phyloP scores from a whole-genome alignment of 768 basidiomycete genomes.

The Cystobasidium onofrii region DNA sequence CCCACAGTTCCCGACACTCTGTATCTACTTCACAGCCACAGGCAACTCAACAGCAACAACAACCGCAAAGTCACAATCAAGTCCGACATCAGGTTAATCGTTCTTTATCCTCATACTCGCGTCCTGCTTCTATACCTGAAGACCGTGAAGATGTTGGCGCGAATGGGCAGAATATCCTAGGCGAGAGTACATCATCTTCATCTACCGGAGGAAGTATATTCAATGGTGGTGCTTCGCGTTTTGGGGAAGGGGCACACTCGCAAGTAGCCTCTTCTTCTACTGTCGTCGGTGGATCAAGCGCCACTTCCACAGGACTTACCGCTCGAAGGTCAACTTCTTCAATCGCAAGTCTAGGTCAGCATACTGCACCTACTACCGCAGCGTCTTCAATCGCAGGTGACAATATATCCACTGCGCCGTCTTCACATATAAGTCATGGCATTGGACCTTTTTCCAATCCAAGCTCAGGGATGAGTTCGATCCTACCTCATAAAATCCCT shows the following conservation, averaged over 20 bases:
- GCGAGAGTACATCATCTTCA: background rate
- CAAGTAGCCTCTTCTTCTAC: background rate
- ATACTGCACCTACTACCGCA: background rate
- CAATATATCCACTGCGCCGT: conserved; percentile 6
- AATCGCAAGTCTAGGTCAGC: conserved; percentile 15
- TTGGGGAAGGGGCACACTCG: background rate
- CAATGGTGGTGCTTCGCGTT: background rate
- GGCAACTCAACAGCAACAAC: too few species aligned
- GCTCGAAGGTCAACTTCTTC: conserved; percentile 5
- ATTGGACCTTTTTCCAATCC: background rate
- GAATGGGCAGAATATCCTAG: background rate
- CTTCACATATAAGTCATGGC: background rate
- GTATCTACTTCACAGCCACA: background rate
- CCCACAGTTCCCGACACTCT: background rate
- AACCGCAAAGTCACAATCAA: background rate
- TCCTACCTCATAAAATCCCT: background rate
- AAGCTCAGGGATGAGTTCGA: background rate
- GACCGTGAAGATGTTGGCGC: background rate
- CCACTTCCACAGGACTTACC: background rate
- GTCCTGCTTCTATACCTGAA: background rate
- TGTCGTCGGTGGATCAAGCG: background rate
- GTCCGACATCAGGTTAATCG: background rate
- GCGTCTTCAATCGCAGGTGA: conserved; percentile 22
- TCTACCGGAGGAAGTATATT: background rate
- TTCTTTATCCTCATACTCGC: background rate